Percentiles rank a stretch among this genome's conserved stretches.
phyloP scores from a whole-genome alignment of 495 filamentous ascomycete species.

The Hypomontagnella monticulosa region DNA sequence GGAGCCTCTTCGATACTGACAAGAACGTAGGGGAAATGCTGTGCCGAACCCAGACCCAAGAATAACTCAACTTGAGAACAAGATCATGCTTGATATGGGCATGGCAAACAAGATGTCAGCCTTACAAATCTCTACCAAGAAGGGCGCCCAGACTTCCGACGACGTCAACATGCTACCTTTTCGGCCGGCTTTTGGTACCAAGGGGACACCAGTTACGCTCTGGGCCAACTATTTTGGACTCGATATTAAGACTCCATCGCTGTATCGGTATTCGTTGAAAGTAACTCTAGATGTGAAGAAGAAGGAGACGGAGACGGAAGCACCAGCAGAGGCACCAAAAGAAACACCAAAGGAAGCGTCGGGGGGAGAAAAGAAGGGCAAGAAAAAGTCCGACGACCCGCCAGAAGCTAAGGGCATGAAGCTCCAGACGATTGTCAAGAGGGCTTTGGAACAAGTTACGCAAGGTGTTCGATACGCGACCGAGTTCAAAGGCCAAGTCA shows the following conservation, averaged over 20 bases:
- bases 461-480: constrained; percentile 54
- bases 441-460: constrained; percentile 54
- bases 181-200: constrained; percentile 69
- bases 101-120: constrained; percentile 41
- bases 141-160: constrained; percentile 15
- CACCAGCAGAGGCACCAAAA: constrained; percentile 29
- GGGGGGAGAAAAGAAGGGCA: too few species aligned
- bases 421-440: constrained; percentile 61
- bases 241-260: constrained; percentile 46
- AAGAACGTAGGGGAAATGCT: constrained; percentile 6
- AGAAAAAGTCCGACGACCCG: too few species aligned
- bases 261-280: constrained; percentile 53
- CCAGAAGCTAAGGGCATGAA: constrained; percentile 60
- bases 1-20: constrained; percentile 11
- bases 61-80: constrained; percentile 50
- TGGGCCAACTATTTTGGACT: constrained; percentile 74
- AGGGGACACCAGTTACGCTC: constrained; percentile 60
- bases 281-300: constrained; percentile 41
- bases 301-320: too few species aligned
- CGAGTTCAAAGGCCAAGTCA: constrained; percentile 65
- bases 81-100: constrained; percentile 37
- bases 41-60: constrained; percentile 40
- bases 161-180: constrained; percentile 47
- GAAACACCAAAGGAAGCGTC: constrained; percentile 36
- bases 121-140: constrained; percentile 38